phyloP scores from a whole-genome alignment of 257 asterid genomes.

The Euphrasia confusa region DNA sequence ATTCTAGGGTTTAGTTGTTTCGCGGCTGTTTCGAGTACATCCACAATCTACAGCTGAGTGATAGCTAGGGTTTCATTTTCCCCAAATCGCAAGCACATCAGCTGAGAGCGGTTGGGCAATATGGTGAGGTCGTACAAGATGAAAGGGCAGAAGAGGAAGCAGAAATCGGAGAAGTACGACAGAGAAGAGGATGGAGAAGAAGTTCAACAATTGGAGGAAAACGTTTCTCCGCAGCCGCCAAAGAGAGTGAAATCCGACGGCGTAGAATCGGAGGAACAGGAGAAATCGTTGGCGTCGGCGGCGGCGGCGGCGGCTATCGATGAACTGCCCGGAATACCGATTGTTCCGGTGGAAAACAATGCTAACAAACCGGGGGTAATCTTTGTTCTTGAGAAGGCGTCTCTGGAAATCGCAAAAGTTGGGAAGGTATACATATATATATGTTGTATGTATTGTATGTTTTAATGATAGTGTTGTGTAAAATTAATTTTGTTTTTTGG shows the following conservation, averaged over 20 bases:
- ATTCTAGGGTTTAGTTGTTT: background rate
- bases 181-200: conserved; percentile 37
- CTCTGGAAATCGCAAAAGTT: conserved; percentile 82
- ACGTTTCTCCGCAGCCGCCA: conserved; percentile 15
- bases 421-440: conserved; percentile 54
- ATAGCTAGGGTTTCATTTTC: conserved; percentile 4
- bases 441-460: background rate
- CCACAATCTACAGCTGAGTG: background rate
- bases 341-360: conserved; percentile 32
- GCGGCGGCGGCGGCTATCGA: conserved; percentile 31
- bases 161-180: conserved; percentile 43
- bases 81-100: conserved; percentile 5
- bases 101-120: conserved; percentile 13
- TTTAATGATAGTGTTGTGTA: background rate
- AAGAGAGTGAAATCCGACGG: conserved; percentile 36
- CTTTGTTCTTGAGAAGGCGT: conserved; percentile 79
- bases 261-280: conserved; percentile 32
- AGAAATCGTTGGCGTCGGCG: conserved; percentile 26
- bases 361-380: conserved; percentile 54
- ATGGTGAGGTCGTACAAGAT: conserved; percentile 43
- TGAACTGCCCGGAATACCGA: conserved; percentile 67
- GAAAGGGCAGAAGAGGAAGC: conserved; percentile 61
- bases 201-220: conserved; percentile 21
- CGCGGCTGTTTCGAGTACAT: background rate
- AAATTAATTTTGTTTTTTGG: background rate